These are phyloP conservation scores for Penicillium sp. DNA, from an alignment of 2,329 filamentous ascomycete genomes.

Conservation along the genomic window DNA sequence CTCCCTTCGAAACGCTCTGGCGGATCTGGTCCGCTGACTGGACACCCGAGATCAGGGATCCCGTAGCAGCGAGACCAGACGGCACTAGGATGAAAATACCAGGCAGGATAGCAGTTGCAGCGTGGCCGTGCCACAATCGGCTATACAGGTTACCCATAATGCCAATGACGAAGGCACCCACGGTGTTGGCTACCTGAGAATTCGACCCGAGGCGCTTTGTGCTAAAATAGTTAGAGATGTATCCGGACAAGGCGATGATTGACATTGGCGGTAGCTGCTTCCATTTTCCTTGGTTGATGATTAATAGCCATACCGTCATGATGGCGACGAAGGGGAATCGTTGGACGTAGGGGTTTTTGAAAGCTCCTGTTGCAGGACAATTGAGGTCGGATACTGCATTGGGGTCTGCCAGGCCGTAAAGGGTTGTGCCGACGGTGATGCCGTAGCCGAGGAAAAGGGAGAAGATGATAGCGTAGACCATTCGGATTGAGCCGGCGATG, in stretches of 20 bases:
- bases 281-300: constrained; percentile 78
- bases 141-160: constrained; percentile 74
- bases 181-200: constrained; percentile 68
- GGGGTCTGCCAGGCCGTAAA: constrained; percentile 56
- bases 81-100: constrained; percentile 70
- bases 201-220: constrained; percentile 59
- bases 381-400: constrained; percentile 47
- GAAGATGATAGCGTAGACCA: constrained; percentile 55
- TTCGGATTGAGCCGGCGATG: constrained; percentile 56
- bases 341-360: constrained; percentile 38
- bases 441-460: constrained; percentile 66
- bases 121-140: constrained; percentile 65
- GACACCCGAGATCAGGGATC: constrained; percentile 53
- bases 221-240: constrained; percentile 51
- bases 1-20: constrained; percentile 19
- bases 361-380: constrained; percentile 37
- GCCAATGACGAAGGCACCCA: constrained; percentile 70
- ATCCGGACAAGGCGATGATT: constrained; percentile 65
- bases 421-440: constrained; percentile 58
- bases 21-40: constrained; percentile 52
- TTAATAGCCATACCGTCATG: constrained; percentile 67
- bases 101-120: constrained; percentile 76
- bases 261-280: constrained; percentile 72
- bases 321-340: constrained; percentile 67
- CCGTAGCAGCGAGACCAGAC: constrained; percentile 53